Conservation (phyloP, 768 basidiomycete species). For the Russula emetica region DNA sequence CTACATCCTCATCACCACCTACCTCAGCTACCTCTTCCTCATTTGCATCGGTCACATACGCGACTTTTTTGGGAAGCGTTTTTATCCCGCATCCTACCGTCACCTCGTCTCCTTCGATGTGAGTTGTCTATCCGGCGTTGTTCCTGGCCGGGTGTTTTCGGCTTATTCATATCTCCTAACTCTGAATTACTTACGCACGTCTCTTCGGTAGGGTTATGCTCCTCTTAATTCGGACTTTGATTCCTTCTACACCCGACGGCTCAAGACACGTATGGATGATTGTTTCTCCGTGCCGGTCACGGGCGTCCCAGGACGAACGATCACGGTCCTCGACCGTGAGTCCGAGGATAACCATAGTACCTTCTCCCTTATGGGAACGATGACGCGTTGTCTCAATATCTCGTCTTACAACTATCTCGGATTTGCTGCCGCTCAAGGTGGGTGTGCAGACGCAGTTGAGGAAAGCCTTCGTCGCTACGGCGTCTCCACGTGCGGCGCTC, state of each 20-base stretch:
- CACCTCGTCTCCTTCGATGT: constrained; percentile 85
- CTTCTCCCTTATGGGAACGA: constrained; percentile 69
- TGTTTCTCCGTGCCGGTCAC: constrained; percentile 92
- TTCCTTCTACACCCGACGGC: constrained; percentile 96
- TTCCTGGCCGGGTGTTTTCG: not conserved
- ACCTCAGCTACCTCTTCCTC: constrained; percentile 89
- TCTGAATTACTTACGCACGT: constrained; percentile 16
- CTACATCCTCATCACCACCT: constrained; percentile 87
- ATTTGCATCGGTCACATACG: constrained; percentile 89
- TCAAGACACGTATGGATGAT: constrained; percentile 92
- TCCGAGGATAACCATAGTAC: constrained; percentile 79
- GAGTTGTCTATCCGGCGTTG: constrained; percentile 36
- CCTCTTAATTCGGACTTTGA: constrained; percentile 98
- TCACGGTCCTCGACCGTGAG: constrained; percentile 77
- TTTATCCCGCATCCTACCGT: constrained; percentile 61
- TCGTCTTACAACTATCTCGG: constrained; percentile 99
- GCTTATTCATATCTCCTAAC: constrained; percentile 6
- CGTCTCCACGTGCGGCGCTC: constrained; percentile 66
- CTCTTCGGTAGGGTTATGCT: constrained; percentile 76
- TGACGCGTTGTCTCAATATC: constrained; percentile 89
- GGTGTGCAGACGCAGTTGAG: constrained; percentile 93
- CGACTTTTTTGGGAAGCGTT: constrained; percentile 90
- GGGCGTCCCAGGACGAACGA: constrained; percentile 92
- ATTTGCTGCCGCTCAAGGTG: constrained; percentile 89
- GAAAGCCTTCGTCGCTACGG: constrained; percentile 79